Evolutionary conservation across 179 eudicot species (phyloP).

Genomic region (Beta macrorhiza): DNA sequence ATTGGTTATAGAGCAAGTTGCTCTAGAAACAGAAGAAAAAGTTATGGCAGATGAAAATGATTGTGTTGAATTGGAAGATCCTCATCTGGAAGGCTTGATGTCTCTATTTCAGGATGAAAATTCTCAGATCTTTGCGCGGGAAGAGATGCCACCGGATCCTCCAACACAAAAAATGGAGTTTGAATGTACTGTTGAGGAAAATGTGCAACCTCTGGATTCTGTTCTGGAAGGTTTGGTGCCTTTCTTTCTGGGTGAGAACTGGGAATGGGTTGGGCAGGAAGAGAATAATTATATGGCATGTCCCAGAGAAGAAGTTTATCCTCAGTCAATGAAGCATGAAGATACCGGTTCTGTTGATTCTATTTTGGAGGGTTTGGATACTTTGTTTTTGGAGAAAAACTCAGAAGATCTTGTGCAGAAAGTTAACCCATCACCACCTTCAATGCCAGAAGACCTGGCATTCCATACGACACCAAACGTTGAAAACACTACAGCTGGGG

Average conservation of each 20-base stretch:
- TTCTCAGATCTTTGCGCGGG: slow-evolving; percentile 16
- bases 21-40: slow-evolving; percentile 20
- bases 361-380: slow-evolving; percentile 18
- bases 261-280: slow-evolving; percentile 30
- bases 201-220: slow-evolving; percentile 17
- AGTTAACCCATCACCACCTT: slow-evolving; percentile 14
- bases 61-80: slow-evolving; percentile 22
- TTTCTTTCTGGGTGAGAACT: slow-evolving; percentile 31
- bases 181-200: not conserved
- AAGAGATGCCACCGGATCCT: slow-evolving; percentile 11
- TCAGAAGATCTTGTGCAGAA: slow-evolving; percentile 12
- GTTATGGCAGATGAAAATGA: slow-evolving; percentile 20
- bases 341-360: slow-evolving; percentile 6
- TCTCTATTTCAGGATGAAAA: slow-evolving; percentile 32
- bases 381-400: slow-evolving; percentile 9
- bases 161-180: not conserved
- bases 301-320: slow-evolving; percentile 8
- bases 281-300: slow-evolving; percentile 12
- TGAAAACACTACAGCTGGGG: slow-evolving; percentile 14
- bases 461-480: not conserved
- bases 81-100: slow-evolving; percentile 11
- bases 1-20: slow-evolving; percentile 17
- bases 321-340: slow-evolving; percentile 13
- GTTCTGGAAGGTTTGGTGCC: slow-evolving; percentile 29
- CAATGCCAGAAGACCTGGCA: slow-evolving; percentile 11